Percentiles rank a stretch among this genome's conserved stretches.
phyloP scores from a whole-genome alignment of 257 asterid genomes.

The Solanum pimpinellifolium region DNA sequence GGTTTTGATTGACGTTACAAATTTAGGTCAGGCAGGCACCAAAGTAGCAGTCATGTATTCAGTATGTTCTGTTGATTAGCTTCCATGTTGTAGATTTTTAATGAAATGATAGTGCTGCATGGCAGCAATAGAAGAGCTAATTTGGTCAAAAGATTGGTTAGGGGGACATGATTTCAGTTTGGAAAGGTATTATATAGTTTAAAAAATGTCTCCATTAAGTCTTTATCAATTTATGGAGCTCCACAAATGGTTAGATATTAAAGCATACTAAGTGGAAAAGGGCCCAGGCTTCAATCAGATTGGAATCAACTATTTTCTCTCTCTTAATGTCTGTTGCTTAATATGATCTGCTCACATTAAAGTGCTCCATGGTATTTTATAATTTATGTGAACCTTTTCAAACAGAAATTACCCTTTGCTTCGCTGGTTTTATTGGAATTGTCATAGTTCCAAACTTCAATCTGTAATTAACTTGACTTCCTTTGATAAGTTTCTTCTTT shows the following conservation, averaged over 20 bases:
- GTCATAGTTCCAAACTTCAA: neutral
- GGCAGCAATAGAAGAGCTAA: neutral
- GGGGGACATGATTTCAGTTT: neutral
- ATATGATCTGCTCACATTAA: neutral
- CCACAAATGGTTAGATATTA: neutral
- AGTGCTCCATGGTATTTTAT: neutral
- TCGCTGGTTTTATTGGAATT: neutral
- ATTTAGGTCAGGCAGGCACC: neutral
- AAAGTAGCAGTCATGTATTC: neutral
- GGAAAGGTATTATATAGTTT: neutral
- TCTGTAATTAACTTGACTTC: neutral
- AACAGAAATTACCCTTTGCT: neutral
- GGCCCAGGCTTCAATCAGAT: neutral
- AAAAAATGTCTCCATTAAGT: neutral
- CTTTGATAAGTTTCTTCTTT: neutral
- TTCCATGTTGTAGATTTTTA: neutral
- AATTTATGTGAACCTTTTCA: neutral
- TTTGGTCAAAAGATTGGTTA: neutral
- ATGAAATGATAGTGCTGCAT: neutral
- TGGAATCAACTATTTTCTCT: neutral
- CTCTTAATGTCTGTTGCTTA: neutral
- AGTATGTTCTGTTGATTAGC: neutral
- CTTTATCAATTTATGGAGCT: neutral
- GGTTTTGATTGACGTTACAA: neutral
- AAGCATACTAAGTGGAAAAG: neutral